Conservation (phyloP, 2,329 filamentous ascomycete genomes). For the Thielaviopsis populi region DNA sequence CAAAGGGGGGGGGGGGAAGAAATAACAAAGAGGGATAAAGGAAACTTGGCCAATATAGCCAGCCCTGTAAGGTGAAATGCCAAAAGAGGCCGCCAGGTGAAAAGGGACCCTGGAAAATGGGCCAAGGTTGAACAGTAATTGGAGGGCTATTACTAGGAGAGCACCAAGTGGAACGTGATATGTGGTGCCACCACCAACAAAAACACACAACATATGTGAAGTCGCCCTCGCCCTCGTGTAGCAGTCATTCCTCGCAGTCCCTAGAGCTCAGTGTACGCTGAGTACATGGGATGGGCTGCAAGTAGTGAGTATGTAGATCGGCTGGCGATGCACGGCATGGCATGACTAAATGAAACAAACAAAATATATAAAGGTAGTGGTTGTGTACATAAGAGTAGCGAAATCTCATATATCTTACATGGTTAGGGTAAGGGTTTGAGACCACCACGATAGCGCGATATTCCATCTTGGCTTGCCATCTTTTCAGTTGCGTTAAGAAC, state of each 20-base stretch:
- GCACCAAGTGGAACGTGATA: neutral
- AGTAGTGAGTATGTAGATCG: neutral
- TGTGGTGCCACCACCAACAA: neutral
- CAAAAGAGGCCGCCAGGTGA: neutral
- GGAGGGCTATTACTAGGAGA: neutral
- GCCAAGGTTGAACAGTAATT: neutral
- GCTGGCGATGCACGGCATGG: neutral
- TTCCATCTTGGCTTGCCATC: too few species aligned
- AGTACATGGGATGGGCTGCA: too few species aligned
- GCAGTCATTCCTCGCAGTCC: neutral
- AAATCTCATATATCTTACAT: too few species aligned
- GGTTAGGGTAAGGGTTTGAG: too few species aligned
- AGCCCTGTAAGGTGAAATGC: neutral
- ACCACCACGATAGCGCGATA: too few species aligned
- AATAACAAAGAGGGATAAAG: neutral
- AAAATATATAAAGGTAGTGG: too few species aligned
- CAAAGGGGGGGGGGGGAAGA: neutral
- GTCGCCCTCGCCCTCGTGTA: neutral
- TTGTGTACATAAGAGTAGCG: too few species aligned
- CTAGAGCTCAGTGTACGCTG: neutral
- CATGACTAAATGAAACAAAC: too few species aligned
- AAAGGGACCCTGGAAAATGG: neutral
- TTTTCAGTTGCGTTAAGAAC: too few species aligned
- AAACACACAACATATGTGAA: neutral
- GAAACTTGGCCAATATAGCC: neutral